A percentile compares a stretch with the other conserved stretches of the same genome.
Conservation (phyloP, 805 yeast species). For the Candida ficus region DNA sequence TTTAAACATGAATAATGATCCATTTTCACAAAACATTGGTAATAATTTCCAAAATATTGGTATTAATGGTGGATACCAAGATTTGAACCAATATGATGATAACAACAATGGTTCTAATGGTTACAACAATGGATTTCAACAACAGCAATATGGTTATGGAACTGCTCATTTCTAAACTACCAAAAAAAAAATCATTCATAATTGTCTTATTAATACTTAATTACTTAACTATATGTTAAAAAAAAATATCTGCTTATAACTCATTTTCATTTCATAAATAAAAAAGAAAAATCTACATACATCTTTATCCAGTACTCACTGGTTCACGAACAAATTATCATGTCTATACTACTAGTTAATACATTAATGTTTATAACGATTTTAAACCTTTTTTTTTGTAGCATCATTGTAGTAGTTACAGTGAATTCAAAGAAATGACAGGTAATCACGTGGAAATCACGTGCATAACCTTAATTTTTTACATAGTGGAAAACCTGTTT, state of each 20-base stretch:
- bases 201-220: too few species aligned
- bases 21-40: not conserved
- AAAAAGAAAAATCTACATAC: not conserved
- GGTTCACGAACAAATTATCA: not conserved
- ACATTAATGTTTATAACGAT: slow-evolving; percentile 2
- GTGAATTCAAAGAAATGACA: too few species aligned
- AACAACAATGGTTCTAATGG: not conserved
- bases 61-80: slow-evolving; percentile 1
- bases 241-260: too few species aligned
- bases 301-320: not conserved
- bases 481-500: too few species aligned
- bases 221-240: too few species aligned
- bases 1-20: not conserved
- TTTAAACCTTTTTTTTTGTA: not conserved
- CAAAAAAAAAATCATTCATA: too few species aligned
- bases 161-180: slow-evolving; percentile 8
- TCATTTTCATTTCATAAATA: not conserved
- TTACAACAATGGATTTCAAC: not conserved
- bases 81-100: not conserved
- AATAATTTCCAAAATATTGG: not conserved
- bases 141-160: slow-evolving; percentile 9
- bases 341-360: slow-evolving; percentile 7
- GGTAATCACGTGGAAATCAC: too few species aligned
- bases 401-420: too few species aligned
- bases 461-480: too few species aligned